A percentile compares a stretch with the other conserved stretches of the same genome.
Evolutionary conservation across 176 grass and related monocot genomes (phyloP).

Genomic region (Miscanthus lutarioriparius): DNA sequence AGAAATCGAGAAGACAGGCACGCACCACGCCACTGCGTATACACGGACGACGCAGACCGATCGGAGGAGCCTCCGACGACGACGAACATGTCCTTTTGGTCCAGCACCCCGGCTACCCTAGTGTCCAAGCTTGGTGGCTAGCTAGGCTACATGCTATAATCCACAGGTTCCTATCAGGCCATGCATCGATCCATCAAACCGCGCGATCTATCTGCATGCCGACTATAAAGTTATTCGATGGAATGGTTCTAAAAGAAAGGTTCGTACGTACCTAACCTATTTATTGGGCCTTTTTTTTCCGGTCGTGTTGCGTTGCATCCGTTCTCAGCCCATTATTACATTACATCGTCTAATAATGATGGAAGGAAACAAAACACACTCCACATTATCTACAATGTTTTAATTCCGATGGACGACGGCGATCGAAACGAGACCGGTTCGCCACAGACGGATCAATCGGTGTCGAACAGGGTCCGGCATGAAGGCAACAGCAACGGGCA

Average conservation of each 20-base stretch:
- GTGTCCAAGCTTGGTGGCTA: background rate
- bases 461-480: background rate
- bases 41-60: background rate
- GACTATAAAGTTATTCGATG: slow-evolving; percentile 32
- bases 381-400: background rate
- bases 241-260: slow-evolving; percentile 12
- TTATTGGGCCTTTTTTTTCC: background rate
- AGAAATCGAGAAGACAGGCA: slow-evolving; percentile 11
- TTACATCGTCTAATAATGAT: background rate
- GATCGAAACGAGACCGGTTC: background rate
- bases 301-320: slow-evolving; percentile 24
- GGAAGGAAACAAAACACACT: background rate
- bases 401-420: background rate
- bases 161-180: slow-evolving; percentile 22
- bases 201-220: slow-evolving; percentile 10
- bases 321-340: background rate
- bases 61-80: slow-evolving; percentile 8
- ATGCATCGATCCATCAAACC: background rate
- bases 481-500: background rate
- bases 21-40: slow-evolving; percentile 17
- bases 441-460: background rate
- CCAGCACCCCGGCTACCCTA: background rate
- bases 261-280: slow-evolving; percentile 13
- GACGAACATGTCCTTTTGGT: slow-evolving; percentile 22
- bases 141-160: slow-evolving; percentile 4